Base-by-base conservation (phyloP, 495 filamentous ascomycete species). In the Ramalina peruviana region DNA sequence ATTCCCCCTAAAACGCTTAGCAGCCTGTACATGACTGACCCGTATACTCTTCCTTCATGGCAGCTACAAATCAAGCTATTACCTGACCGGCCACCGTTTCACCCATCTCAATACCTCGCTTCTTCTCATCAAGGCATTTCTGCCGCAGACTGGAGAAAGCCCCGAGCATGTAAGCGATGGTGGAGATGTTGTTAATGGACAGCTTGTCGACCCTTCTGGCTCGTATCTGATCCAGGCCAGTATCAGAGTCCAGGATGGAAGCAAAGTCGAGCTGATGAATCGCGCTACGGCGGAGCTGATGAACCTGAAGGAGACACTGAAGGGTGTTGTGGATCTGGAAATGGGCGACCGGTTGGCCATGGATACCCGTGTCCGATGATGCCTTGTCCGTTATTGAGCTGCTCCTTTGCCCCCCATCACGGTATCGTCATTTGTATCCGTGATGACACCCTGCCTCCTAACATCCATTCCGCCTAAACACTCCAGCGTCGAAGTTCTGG, bases 261-360 rank as follows among this genome's bases (percentile, higher is more conserved):
- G 62, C 36, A 74, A 74, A 36, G 71, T 72, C 48, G 73, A 73
- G 50, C 65, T 69, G 17, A 74, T 82, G 60, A 75, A 72, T 41
- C 63, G 65, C 6, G 82, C 72, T 5, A 72, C 72, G 19, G 68
- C 74, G 51, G 78, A 83, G 56, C 59, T 86, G 43, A 69, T 76
- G 56, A 67, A 62, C 9, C 67, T 86, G 52, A 80, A 78, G 53
- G 73, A 79, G 55, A 63, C 70, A 50, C 63, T 86, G 60, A 81
- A 74, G 59, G 79, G 81, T 6, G 74, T 74, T 6, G 76, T 85
- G 41, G 78, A 79, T 26, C 63, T 86, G 48, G 71, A 78, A 46
- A 68, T 74, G 45, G 79, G 72, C 4, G 81, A 86, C 61, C 67
- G 82, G 40, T 60, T 85, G 51, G 69, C 75, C 17, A 54, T 86